phyloP scores from a whole-genome alignment of 176 grass and related monocot species.

The Carex littledalei region DNA sequence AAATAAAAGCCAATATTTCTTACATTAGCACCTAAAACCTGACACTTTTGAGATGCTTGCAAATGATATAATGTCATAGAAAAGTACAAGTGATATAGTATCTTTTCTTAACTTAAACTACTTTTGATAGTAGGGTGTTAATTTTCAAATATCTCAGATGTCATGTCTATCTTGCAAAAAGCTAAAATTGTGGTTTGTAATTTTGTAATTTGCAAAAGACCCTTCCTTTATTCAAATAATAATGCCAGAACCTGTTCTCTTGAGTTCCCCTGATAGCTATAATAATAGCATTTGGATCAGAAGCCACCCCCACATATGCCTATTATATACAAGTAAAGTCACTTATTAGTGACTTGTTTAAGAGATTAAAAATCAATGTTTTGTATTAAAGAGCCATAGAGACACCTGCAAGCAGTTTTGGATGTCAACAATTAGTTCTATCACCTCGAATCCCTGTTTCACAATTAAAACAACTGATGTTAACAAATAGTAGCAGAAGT shows the following conservation, averaged over 20 bases:
- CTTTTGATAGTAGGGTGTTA: background rate
- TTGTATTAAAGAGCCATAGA: slow-evolving; percentile 17
- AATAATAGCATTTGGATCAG: slow-evolving; percentile 63
- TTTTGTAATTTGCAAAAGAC: background rate
- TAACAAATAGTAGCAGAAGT: background rate
- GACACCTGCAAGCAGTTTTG: slow-evolving; percentile 83
- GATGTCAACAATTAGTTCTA: slow-evolving; percentile 78
- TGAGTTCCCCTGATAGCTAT: slow-evolving; percentile 93
- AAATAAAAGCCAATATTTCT: background rate
- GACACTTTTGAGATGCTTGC: background rate
- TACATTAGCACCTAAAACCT: background rate
- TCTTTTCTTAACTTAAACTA: background rate
- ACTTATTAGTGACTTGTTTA: background rate
- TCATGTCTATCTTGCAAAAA: background rate
- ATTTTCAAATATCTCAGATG: background rate
- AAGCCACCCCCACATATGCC: slow-evolving; percentile 62
- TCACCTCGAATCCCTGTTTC: slow-evolving; percentile 81
- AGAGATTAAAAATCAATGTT: slow-evolving; percentile 5
- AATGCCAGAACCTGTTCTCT: slow-evolving; percentile 66
- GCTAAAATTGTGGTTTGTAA: background rate
- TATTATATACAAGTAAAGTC: slow-evolving; percentile 20
- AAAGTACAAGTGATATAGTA: background rate
- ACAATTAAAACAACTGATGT: background rate
- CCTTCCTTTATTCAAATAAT: slow-evolving; percentile 12
- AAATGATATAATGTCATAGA: background rate